Evolutionary conservation across 169 alveolate species (phyloP).

Genomic region (Plasmodium relictum): DNA sequence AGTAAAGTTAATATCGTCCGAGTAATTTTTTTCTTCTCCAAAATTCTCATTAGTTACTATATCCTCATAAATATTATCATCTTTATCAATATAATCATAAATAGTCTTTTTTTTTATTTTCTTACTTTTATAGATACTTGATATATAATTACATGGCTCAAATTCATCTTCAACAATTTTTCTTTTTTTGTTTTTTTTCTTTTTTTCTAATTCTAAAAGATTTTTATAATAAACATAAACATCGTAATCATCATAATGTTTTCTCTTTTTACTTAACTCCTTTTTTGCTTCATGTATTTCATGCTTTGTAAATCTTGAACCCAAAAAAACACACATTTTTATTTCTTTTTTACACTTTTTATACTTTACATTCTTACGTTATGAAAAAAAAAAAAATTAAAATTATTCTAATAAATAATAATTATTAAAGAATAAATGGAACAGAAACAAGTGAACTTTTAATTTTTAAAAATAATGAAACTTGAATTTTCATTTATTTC

Average conservation of each 20-base stretch:
- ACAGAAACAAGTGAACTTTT: too few relatives aligned
- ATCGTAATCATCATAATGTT: constrained; percentile 66
- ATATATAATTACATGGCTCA: constrained; percentile 63
- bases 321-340: constrained; percentile 57
- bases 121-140: constrained; percentile 59
- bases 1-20: constrained; percentile 59
- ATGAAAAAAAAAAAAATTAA: too few relatives aligned
- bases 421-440: too few relatives aligned
- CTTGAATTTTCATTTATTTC: too few relatives aligned
- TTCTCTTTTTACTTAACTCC: constrained; percentile 46
- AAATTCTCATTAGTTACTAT: constrained; percentile 30
- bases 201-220: constrained; percentile 40
- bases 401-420: too few relatives aligned
- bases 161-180: constrained; percentile 11
- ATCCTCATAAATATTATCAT: constrained; percentile 75
- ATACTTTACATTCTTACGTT: too few relatives aligned
- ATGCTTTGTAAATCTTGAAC: constrained; percentile 44
- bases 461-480: too few relatives aligned
- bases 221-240: constrained; percentile 73
- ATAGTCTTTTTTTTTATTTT: constrained; percentile 26
- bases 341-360: too few relatives aligned
- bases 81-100: constrained; percentile 73
- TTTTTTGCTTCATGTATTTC: constrained; percentile 40
- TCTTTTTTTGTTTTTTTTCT: constrained; percentile 12
- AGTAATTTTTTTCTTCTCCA: constrained; percentile 10